These are phyloP conservation scores for Diaporthe sp. DNA, from an alignment of 2,329 filamentous ascomycete species.

Conservation along the genomic window DNA sequence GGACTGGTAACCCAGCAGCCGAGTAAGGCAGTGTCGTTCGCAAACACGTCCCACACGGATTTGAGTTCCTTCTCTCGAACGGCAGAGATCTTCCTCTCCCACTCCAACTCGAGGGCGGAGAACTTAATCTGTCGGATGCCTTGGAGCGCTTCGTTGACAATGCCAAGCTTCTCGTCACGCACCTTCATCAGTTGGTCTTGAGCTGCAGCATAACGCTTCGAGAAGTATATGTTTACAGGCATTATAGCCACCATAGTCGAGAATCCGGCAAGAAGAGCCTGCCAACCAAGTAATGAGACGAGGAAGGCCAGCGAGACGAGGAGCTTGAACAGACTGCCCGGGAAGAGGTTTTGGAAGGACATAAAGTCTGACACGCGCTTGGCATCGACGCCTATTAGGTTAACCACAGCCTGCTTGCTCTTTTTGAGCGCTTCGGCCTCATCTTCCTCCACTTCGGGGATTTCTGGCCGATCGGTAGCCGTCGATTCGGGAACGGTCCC, in stretches of 20 bases:
- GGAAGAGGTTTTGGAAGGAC: conserved; percentile 76
- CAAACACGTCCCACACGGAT: conserved; percentile 76
- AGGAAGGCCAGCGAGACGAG: conserved; percentile 77
- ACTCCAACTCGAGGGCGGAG: conserved; percentile 80
- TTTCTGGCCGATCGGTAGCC: conserved; percentile 50
- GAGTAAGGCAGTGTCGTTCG: conserved; percentile 73
- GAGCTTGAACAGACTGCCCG: conserved; percentile 74
- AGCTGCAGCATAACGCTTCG: conserved; percentile 73
- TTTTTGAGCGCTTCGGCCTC: conserved; percentile 60
- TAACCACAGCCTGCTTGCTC: conserved; percentile 80
- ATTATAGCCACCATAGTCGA: conserved; percentile 73
- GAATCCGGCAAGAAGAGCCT: conserved; percentile 76
- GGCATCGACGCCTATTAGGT: conserved; percentile 83
- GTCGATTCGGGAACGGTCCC: conserved; percentile 48
- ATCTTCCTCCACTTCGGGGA: conserved; percentile 59
- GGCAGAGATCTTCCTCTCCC: conserved; percentile 78
- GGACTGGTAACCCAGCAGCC: conserved; percentile 82
- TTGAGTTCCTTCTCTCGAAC: conserved; percentile 77
- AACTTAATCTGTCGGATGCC: conserved; percentile 91
- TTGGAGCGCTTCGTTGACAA: conserved; percentile 82
- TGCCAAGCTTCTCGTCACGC: conserved; percentile 80
- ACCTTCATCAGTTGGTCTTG: conserved; percentile 82
- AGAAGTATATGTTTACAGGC: conserved; percentile 77
- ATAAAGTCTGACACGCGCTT: conserved; percentile 78
- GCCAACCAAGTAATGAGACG: conserved; percentile 79